Evolutionary conservation across 495 filamentous ascomycete genomes (phyloP).

Genomic region (Aspergillus sparsus): DNA sequence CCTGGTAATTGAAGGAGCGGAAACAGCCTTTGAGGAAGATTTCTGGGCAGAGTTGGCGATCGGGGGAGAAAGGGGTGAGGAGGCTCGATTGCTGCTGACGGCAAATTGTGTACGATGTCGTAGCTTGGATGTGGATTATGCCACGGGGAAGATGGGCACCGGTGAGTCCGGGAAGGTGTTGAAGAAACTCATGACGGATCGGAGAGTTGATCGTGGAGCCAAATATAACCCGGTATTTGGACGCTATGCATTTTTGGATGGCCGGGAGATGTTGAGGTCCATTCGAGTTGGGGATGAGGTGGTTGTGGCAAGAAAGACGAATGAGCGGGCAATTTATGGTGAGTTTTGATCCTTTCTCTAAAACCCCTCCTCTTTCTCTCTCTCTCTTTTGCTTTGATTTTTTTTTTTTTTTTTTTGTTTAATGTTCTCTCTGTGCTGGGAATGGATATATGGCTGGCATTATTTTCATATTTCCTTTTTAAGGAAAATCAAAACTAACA

Average conservation of each 20-base stretch:
- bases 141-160: constrained; percentile 64
- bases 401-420: constrained; percentile 1
- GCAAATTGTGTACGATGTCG: constrained; percentile 81
- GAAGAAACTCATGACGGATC: constrained; percentile 76
- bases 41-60: constrained; percentile 73
- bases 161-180: constrained; percentile 67
- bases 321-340: constrained; percentile 64
- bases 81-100: constrained; percentile 57
- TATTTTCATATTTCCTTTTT: background rate
- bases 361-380: background rate
- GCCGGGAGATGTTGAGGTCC: constrained; percentile 26
- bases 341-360: constrained; percentile 35
- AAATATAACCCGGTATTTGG: constrained; percentile 84
- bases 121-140: constrained; percentile 82
- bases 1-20: constrained; percentile 67
- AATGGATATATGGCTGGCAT: no score
- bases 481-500: constrained; percentile 17
- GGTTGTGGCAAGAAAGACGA: constrained; percentile 55
- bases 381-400: background rate
- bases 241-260: constrained; percentile 68
- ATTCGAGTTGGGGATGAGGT: constrained; percentile 74
- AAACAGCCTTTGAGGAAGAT: constrained; percentile 75
- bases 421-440: background rate
- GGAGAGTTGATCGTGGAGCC: constrained; percentile 71
- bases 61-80: constrained; percentile 6